Conservation (phyloP, 2,329 filamentous ascomycete species). For the Diaporthe helianthi region DNA sequence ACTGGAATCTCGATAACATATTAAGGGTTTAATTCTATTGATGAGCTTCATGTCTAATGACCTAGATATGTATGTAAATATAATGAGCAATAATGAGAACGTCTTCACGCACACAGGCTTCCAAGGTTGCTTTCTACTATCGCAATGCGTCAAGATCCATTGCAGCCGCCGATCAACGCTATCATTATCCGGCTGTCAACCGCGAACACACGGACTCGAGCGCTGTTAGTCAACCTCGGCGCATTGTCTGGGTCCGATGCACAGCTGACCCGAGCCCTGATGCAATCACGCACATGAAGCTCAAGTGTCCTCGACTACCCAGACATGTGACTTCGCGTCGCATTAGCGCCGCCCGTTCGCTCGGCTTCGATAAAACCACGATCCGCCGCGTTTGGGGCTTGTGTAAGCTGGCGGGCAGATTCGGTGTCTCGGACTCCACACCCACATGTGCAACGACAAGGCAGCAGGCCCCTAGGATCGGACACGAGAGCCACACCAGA, state of each 20-base stretch:
- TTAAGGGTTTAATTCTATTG: background rate
- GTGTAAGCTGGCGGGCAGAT: conserved; percentile 1
- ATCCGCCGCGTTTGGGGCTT: background rate
- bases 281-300: no score
- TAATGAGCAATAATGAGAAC: background rate
- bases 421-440: conserved; percentile 21
- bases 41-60: conserved; percentile 17
- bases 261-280: background rate
- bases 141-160: background rate
- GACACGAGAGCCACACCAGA: background rate
- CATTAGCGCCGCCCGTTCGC: background rate
- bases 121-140: background rate
- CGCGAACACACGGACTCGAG: no score
- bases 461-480: background rate
- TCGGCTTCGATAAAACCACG: background rate
- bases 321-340: conserved; percentile 1
- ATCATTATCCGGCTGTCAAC: no score
- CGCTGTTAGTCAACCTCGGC: background rate
- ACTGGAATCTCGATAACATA: background rate
- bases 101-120: background rate
- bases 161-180: background rate
- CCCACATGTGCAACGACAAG: background rate
- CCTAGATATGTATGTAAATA: background rate
- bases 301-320: no score
- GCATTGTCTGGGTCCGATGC: background rate